Percentiles rank a stretch among this genome's conserved stretches.
Conservation (phyloP, 2,329 filamentous ascomycete genomes). For the Exophiala spinifera region DNA sequence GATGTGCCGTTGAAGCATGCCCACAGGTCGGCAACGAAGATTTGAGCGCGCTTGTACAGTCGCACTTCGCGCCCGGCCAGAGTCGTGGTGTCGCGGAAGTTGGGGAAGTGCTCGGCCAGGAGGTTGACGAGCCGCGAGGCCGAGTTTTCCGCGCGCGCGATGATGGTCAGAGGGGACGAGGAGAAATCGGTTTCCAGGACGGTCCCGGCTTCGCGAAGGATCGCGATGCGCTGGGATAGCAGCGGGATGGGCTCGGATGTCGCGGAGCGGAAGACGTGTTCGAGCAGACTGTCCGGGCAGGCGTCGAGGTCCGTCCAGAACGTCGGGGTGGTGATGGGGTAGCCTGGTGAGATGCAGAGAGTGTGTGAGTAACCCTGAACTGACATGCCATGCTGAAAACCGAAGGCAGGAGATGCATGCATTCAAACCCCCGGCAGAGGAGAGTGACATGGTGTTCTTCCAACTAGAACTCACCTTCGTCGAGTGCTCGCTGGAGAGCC, state of each 20-base stretch:
- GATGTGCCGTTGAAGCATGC: conserved; percentile 82
- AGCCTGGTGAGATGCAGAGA: conserved; percentile 54
- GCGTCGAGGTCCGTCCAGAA: conserved; percentile 79
- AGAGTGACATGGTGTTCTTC: too few species aligned
- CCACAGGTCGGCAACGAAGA: conserved; percentile 94
- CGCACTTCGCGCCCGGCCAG: conserved; percentile 75
- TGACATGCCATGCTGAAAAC: neutral
- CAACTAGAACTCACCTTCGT: conserved; percentile 69
- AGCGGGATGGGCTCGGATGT: conserved; percentile 86
- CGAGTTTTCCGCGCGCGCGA: conserved; percentile 71
- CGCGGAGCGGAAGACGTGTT: conserved; percentile 77
- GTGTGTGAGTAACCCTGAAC: neutral
- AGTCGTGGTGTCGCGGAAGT: conserved; percentile 72
- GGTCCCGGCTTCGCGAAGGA: conserved; percentile 76
- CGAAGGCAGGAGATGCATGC: neutral
- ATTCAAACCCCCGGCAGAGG: too few species aligned
- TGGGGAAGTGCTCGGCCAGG: conserved; percentile 71
- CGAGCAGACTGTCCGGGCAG: conserved; percentile 71
- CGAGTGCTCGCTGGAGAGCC: conserved; percentile 77
- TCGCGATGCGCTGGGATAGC: conserved; percentile 70
- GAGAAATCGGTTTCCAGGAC: conserved; percentile 78
- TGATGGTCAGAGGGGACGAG: conserved; percentile 69
- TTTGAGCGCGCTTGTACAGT: conserved; percentile 91
- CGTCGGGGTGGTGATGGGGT: conserved; percentile 81
- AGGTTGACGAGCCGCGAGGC: conserved; percentile 83